A percentile compares a stretch with the other conserved stretches of the same genome.
Conservation (phyloP, 352 stramenopile genomes). For the Globisporangium cystogenes region DNA sequence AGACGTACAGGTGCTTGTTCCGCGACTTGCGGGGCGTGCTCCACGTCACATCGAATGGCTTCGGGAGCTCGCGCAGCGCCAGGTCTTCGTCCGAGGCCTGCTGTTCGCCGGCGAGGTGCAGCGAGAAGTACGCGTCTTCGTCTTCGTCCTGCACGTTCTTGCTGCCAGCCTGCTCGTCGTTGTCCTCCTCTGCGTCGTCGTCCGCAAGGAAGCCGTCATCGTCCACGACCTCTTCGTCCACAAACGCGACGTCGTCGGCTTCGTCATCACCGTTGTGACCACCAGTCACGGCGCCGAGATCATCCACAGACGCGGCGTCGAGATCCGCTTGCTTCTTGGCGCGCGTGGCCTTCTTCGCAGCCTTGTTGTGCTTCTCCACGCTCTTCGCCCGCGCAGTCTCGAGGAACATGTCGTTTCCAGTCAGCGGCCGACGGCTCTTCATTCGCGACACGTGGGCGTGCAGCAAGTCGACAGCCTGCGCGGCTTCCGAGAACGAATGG, state of each 20-base stretch:
- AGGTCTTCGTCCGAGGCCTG: conserved; percentile 30
- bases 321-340: conserved; percentile 17
- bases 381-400: conserved; percentile 32
- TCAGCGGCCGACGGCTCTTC: conserved; percentile 43
- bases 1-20: conserved; percentile 83
- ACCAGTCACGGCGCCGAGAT: conserved; percentile 9
- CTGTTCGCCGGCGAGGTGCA: conserved; percentile 27
- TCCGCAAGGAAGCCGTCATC: conserved; percentile 14
- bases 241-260: conserved; percentile 21
- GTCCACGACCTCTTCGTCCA: conserved; percentile 27
- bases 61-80: conserved; percentile 32
- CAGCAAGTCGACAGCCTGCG: conserved; percentile 68
- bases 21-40: conserved; percentile 42
- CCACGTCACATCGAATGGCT: conserved; percentile 76
- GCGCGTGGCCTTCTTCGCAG: conserved; percentile 15
- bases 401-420: conserved; percentile 35
- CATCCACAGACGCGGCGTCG: conserved; percentile 7
- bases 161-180: conserved; percentile 12
- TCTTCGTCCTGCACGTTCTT: conserved; percentile 22
- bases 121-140: conserved; percentile 47
- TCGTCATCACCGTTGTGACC: conserved; percentile 8
- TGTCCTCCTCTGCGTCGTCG: conserved; percentile 12
- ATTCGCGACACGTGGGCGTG: conserved; percentile 39
- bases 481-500: conserved; percentile 60
- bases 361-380: conserved; percentile 28